Evolutionary conservation across 2,329 filamentous ascomycete species (phyloP), one percentile per base, ranked within the genome.

Genomic region (Aspergillus terreus): DNA sequence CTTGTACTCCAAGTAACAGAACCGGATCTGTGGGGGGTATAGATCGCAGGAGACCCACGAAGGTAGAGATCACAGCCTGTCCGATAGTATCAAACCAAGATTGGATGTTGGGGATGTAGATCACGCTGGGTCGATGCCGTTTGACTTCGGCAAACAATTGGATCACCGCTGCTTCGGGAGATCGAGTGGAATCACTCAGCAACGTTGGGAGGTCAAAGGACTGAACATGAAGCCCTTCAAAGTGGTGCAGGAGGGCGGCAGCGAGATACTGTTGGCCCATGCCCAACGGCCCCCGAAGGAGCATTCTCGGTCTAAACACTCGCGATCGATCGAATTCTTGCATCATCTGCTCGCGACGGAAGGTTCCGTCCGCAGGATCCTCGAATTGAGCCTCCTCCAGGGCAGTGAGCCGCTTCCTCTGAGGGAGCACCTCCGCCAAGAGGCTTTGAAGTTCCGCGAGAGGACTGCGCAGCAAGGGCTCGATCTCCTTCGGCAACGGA

Each of bases 241-340:
- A 87, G 65, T 95, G 86, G 69, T 95, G 90, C 57, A 97, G 76
- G 47, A 97, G 76, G 4, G 92, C 94, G 44, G 86, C 85, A 27
- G 90, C 85, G 36, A 99, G 77, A 63, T 99, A 96, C 45, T 86
- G 83, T 67, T 99, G 95, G 0, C 95, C 94, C 92, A 97, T 97
- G 9, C 94, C 94, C 42, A 84, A 78, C 9, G 79, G 69, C n/a
- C 94, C 94, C 40, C 84, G 82, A 50, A 99, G 86, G 27, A 99
- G 80, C 48, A 97, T 78, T 42, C 94, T 82, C 7, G 94, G 95
- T 15, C 94, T 82, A 76, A 95, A 99, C 21, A 96, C 82, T 35
- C 92, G 85, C 19, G 89, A 88, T 46, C 83, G 85, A 63, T 97
- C 92, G 68, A 99, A 97, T 59, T 91, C 88, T 53, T 83, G 78